Base-by-base conservation (phyloP, 78 protist species). In the Blattamonas nauphoetae region DNA sequence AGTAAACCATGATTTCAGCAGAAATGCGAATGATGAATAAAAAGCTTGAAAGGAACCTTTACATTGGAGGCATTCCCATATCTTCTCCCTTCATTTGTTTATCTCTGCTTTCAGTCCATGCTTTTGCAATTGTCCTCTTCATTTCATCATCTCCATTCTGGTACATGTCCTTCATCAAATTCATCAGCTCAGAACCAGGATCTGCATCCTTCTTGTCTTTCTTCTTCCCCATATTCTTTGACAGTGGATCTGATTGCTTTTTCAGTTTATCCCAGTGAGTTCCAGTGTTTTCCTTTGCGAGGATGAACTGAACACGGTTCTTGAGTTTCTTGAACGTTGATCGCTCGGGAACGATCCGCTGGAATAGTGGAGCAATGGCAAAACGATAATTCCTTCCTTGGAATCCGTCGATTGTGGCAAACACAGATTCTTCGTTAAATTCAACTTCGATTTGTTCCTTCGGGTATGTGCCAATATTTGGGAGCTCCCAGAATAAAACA, bases 71-170 rank as follows among this genome's bases (percentile, higher is more conserved):
- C 71, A 55, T 55, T 55, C 71, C 71, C 21, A 21, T 11, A 11
- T 29, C 21, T 55, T 21, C 71, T 29, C 71, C 71, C 11, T 21
- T 11, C 11, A 21, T 21, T 55, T 55, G 71, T 21, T 55, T 11
- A 29, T 55, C 71, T 55, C 71, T 55, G 71, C 71, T 55, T 55
- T 55, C 71, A 29, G 71, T 55, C 71, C 71, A 55, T 55, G 71
- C 83, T 79, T 79, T 79, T 6, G 83, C 83, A 79, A 79, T 79
- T 6, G 83, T 79, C 29, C 83, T 4, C 21, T 79, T 79, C 83
- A 79, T 79, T 21, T 79, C 83, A 79, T 79, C 83, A 21, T 79
- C 83, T 6, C 83, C 83, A 32, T 6, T 6, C 41, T 79, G 42
- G 41, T 79, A 79, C 43, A 79, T 4, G 6, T 79, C 6, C 41